Evolutionary conservation across 495 filamentous ascomycete genomes (phyloP), one percentile per base, ranked within the genome.

Genomic region (Xylona heveae): DNA sequence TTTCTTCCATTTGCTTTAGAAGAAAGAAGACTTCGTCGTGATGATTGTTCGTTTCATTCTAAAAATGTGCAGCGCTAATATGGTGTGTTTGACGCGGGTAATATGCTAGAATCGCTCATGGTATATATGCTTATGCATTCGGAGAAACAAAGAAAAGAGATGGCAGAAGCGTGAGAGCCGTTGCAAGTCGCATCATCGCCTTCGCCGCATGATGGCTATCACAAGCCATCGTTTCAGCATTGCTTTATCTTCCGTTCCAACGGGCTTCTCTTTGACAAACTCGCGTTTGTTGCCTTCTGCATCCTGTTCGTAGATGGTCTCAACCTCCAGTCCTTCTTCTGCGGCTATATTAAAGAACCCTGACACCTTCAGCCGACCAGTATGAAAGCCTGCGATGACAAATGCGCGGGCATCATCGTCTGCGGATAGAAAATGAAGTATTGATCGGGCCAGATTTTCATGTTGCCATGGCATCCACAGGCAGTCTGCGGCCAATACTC

Each of bases 401-500:
- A 71, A 75, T 6, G 75, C 61, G 21, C 18, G 19, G 6, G 15
- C 22, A 12, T 6, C 21, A 25, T 5, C 5, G 9, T 10, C 6
- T 19, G 41, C 29, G 2, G 56, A 60, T 22, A 92, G 60, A 49
- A 92, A 88, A 53, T 72, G 72, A 8, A 55, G 49, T 47, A 92
- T 71, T 6, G 75, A 81, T 14, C 49, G 51, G 24, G 55, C 59
- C 9, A 94, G 64, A 44, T 77, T 78, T 17, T 52, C 56, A 45
- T 92, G 83, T 54, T 88, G 68, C 45, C 54, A 62, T 8, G 57
- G 62, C 74, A 91, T 81, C 83, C 82, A 94, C 37, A 80, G 58
- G 47, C 79, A 90, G 45, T 92, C 83, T 25, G 78, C 76, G 2
- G 72, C 75, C 20, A 90, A 56, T 16, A 92, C 68, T 31, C 73